Base-by-base conservation (phyloP, 306 rosid genomes). In the Rosa multiflora region DNA sequence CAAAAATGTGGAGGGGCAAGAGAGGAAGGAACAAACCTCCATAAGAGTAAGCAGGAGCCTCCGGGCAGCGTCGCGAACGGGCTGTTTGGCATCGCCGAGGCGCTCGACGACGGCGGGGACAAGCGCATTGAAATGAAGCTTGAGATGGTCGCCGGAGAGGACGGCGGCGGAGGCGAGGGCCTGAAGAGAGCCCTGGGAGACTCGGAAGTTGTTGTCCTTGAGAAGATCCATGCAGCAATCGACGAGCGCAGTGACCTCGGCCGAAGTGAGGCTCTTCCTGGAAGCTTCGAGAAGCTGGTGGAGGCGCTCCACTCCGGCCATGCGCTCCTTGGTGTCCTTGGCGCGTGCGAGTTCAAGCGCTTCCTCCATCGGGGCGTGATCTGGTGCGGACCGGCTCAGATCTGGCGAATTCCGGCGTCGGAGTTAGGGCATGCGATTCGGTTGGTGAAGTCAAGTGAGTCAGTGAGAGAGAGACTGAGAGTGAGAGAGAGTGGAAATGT, bases 221-320 rank as follows among this genome's bases (percentile, higher is more conserved):
- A 96, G 87, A 84, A 96, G 99, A 96, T 93, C 94, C 90, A 90
- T 62, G 81, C 99, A 93, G 23, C 93, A 90, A 72, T 96, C 99
- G 17, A 96, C 91, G 35, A 96, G 91, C 3, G 93, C 83, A 6
- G 99, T 89, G 7, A 90, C 92, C 70, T 96, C 99, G 9, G 97
- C 77, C 21, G 96, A 86, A 56, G 84, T 82, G 74, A 96, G 90
- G 77, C 90, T 87, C 92, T 88, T 96, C 71, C 94, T 86, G 0
- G 98, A 93, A 84, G 96, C 89, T 86, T 96, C 98, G 4, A 96
- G 90, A 70, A 93, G 88, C 77, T 93, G 92, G 73, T 91, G 91
- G 69, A 96, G 96, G 10, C 94, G 95, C 85, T 96, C 99, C 39
- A 96, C 99, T 2, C 99, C 99, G 1, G 99, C 98, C 99, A 96